Evolutionary conservation across 768 basidiomycete species (phyloP).

Genomic region (Fibroporia radiculosa): DNA sequence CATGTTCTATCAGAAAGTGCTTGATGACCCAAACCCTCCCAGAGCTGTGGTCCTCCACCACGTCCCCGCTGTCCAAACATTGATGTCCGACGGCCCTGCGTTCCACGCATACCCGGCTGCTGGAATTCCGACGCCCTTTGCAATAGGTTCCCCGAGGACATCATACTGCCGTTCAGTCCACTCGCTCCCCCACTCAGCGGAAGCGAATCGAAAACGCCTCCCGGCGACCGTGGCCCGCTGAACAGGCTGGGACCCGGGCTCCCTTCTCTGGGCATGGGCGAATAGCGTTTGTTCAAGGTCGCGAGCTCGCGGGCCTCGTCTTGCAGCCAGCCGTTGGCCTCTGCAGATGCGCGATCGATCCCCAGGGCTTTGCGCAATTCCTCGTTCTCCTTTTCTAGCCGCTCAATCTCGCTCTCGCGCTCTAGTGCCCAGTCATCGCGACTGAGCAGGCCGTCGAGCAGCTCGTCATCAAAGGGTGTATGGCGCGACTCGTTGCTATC

Average conservation of each 20-base stretch:
- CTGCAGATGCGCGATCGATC: conserved; percentile 55
- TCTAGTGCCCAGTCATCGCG: conserved; percentile 77
- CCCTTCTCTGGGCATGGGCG: conserved; percentile 2
- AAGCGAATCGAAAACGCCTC: conserved; percentile 2
- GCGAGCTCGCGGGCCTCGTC: conserved; percentile 36
- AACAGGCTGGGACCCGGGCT: conserved; percentile 3
- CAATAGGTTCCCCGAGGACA: background rate
- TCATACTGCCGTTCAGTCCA: conserved; percentile 1
- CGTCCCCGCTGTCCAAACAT: conserved; percentile 48
- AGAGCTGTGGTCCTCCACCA: conserved; percentile 25
- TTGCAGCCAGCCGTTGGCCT: conserved; percentile 41
- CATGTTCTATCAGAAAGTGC: background rate
- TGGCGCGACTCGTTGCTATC: conserved; percentile 12
- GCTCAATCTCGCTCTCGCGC: conserved; percentile 78
- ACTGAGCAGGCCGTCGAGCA: conserved; percentile 31
- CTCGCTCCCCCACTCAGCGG: conserved; percentile 1
- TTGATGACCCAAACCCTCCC: conserved; percentile 11
- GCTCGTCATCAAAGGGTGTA: conserved; percentile 34
- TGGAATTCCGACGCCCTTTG: conserved; percentile 6
- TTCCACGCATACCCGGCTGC: conserved; percentile 33
- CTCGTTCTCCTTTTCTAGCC: conserved; percentile 79
- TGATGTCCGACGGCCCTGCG: conserved; percentile 41
- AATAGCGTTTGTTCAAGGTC: conserved; percentile 4
- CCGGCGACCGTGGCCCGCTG: conserved; percentile 22
- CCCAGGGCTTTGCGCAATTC: conserved; percentile 66